These are phyloP conservation scores for Amanita brunnescens DNA, from an alignment of 768 basidiomycete species.

Conservation along the genomic window DNA sequence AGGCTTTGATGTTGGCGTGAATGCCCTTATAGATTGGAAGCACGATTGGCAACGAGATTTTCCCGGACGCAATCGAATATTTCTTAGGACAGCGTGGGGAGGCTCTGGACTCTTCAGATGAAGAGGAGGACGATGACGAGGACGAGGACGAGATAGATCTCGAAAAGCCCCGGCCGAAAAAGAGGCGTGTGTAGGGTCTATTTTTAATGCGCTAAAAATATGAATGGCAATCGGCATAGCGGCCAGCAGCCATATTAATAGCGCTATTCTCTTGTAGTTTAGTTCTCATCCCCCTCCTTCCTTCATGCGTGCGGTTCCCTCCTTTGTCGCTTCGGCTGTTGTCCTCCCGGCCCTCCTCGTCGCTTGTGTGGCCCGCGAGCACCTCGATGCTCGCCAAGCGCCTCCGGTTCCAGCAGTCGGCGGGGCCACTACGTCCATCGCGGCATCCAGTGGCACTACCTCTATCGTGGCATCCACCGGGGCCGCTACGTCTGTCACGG, in stretches of 20 bases:
- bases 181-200: conserved; percentile 46
- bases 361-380: not conserved
- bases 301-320: not conserved
- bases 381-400: not conserved
- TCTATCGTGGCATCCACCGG: conserved; percentile 2
- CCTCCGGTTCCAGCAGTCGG: not conserved
- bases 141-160: conserved; percentile 85
- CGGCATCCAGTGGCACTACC: conserved; percentile 3
- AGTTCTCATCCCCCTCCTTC: not conserved
- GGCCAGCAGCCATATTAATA: not conserved
- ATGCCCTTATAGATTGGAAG: conserved; percentile 49
- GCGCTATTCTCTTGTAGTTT: not conserved
- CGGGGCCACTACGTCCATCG: not conserved
- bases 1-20: not conserved
- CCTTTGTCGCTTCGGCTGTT: conserved; percentile 16
- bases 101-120: conserved; percentile 57
- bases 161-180: conserved; percentile 75
- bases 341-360: conserved; percentile 29
- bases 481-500: too few species aligned
- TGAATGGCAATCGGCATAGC: not conserved
- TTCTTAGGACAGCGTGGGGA: conserved; percentile 63
- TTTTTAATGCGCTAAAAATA: not conserved
- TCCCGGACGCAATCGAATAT: conserved; percentile 73
- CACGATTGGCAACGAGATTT: conserved; percentile 67
- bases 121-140: conserved; percentile 50